phyloP scores from a whole-genome alignment of 2,329 filamentous ascomycete genomes.

The Dissoconium aciculare region DNA sequence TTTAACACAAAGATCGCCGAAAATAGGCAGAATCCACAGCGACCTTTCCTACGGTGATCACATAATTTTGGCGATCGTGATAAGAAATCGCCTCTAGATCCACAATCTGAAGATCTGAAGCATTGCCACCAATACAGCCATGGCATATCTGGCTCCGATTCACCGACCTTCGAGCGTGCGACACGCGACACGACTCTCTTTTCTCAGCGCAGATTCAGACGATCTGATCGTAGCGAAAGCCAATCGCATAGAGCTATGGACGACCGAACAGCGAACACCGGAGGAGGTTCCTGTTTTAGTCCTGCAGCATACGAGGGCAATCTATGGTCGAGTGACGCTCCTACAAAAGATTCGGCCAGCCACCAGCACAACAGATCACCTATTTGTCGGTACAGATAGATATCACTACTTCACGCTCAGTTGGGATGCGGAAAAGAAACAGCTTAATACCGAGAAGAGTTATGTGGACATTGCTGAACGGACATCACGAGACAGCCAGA shows the following conservation, averaged over 20 bases:
- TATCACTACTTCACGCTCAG: slow-evolving; percentile 80
- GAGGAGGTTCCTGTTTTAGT: slow-evolving; percentile 33
- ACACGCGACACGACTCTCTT: slow-evolving; percentile 67
- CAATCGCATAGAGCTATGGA: slow-evolving; percentile 76
- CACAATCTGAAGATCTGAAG: too few species aligned
- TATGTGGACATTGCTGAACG: slow-evolving; percentile 47
- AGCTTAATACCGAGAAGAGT: slow-evolving; percentile 42
- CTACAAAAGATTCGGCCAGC: slow-evolving; percentile 65
- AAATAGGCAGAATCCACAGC: too few species aligned
- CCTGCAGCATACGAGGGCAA: slow-evolving; percentile 51
- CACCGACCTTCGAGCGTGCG: slow-evolving; percentile 83
- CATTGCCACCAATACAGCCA: too few species aligned
- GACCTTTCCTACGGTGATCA: too few species aligned
- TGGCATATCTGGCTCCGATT: slow-evolving; percentile 92
- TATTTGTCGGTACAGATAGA: slow-evolving; percentile 84
- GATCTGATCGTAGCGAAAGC: slow-evolving; percentile 76
- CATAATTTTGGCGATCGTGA: too few species aligned
- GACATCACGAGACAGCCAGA: slow-evolving; percentile 58
- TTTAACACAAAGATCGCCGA: too few species aligned
- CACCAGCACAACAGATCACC: slow-evolving; percentile 59
- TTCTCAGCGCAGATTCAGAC: slow-evolving; percentile 59
- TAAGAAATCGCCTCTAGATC: too few species aligned
- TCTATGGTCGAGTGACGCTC: slow-evolving; percentile 80
- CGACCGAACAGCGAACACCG: slow-evolving; percentile 36
- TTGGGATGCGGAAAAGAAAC: slow-evolving; percentile 51